Evolutionary conservation across 164 flowering plant species (phyloP), one percentile per base, ranked within the genome.

Genomic region (Piper longum): DNA sequence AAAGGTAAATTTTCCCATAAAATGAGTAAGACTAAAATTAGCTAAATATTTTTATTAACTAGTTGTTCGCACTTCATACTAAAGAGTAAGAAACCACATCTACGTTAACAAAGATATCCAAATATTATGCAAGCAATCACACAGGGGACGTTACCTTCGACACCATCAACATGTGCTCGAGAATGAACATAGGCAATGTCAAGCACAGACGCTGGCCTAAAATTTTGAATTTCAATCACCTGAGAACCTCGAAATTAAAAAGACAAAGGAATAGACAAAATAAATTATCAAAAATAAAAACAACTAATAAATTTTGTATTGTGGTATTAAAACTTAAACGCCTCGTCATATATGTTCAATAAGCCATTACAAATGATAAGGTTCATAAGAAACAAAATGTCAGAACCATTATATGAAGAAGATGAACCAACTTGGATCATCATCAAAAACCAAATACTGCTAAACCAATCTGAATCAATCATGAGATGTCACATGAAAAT

Each of bases 141-240:
- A 41, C 56, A 16, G 44, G 61, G 7, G 40, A 54, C 14, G 52
- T 9, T 78, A 87, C 93, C 98, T 87, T 84, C 96, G 62, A 91
- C 88, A 43, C 89, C 95, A 43, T 71, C 68, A 17, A 91, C 90
- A 80, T 88, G 88, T 66, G 89, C 72, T 74, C 70, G 79, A 63
- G 85, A 67, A 76, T 91, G 98, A 71, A 91, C 92, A 73, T 77
- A 80, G 36, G 83, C 80, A 67, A 91, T 77, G 69, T 88, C 91
- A 63, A 84, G 90, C 16, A 79, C 70, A 7, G 83, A 70, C 72
- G 96, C 98, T 69, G 89, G 76, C 68, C 69, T 80, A 55, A 80
- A 82, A 65, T 79, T 73, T 74, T 72, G 70, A 71, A 91, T 81
- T 75, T 91, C 82, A 67, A 81, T 60, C 52, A 91, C 70, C 70